Evolutionary conservation across 345 rosid species (phyloP).

Genomic region (Camelina hispida): DNA sequence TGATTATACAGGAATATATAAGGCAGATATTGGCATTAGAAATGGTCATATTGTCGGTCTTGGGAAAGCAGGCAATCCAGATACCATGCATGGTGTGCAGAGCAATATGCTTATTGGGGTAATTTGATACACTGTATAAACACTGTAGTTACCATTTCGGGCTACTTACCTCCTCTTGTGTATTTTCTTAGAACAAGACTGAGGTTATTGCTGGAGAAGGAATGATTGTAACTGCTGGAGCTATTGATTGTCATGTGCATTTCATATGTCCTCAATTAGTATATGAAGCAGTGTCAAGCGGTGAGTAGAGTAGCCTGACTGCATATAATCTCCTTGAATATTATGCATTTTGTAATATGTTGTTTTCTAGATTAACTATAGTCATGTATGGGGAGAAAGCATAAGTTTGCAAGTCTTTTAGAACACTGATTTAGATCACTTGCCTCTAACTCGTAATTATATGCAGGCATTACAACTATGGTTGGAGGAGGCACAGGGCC

Average conservation of each 20-base stretch:
- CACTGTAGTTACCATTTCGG: conserved; percentile 12
- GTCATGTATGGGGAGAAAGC: not conserved
- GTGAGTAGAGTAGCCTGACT: conserved; percentile 52
- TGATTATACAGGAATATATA: conserved; percentile 82
- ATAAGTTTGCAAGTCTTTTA: not conserved
- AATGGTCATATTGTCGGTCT: conserved; percentile 61
- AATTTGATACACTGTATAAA: conserved; percentile 35
- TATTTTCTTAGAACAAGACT: conserved; percentile 60
- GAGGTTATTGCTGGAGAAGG: conserved; percentile 98
- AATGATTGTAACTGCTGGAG: conserved; percentile 90
- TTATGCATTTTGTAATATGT: not conserved
- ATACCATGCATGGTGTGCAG: conserved; percentile 70
- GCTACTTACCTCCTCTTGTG: conserved; percentile 30
- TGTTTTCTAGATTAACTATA: not conserved
- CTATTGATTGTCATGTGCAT: conserved; percentile 96
- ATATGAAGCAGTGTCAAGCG: conserved; percentile 94
- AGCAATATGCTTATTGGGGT: conserved; percentile 81
- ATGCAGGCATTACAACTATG: conserved; percentile 84
- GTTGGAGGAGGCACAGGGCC: conserved; percentile 99
- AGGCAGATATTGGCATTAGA: conserved; percentile 94
- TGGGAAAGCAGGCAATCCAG: conserved; percentile 94
- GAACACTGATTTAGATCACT: conserved; percentile 20
- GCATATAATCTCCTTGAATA: conserved; percentile 13
- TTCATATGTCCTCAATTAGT: conserved; percentile 96
- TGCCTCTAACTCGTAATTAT: not conserved